Conservation (phyloP, 306 rosid species). For the Myrica gale region DNA sequence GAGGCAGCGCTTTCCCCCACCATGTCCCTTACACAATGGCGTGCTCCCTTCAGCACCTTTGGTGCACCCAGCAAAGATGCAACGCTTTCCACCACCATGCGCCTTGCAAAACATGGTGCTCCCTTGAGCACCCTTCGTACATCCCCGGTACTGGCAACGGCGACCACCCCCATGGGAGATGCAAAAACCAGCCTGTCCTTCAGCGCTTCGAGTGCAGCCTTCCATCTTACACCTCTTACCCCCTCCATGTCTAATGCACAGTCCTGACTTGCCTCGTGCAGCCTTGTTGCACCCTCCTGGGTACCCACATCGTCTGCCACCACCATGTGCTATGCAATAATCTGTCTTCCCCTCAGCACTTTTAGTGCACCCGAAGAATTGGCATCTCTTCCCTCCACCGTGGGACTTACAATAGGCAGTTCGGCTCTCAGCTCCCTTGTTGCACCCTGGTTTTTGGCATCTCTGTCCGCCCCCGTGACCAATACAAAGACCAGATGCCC, state of each 20-base stretch:
- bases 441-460: constrained; percentile 95
- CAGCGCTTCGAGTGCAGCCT: constrained; percentile 90
- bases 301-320: constrained; percentile 83
- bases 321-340: constrained; percentile 94
- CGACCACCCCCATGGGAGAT: constrained; percentile 99
- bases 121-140: constrained; percentile 94
- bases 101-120: constrained; percentile 97
- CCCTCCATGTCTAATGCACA: constrained; percentile 97
- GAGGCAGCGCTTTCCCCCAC: constrained; percentile 98
- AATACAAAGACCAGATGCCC: constrained; percentile 95
- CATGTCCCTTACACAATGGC: constrained; percentile 96
- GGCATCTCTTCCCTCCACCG: constrained; percentile 97
- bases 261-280: constrained; percentile 96
- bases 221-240: constrained; percentile 86
- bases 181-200: constrained; percentile 95
- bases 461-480: constrained; percentile 99
- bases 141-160: constrained; percentile 65
- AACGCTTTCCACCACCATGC: constrained; percentile 98
- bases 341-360: constrained; percentile 99
- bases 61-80: constrained; percentile 78
- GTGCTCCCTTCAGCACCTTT: constrained; percentile 99
- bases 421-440: constrained; percentile 96
- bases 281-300: constrained; percentile 78
- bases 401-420: constrained; percentile 98
- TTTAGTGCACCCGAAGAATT: constrained; percentile 88